phyloP scores from a whole-genome alignment of 176 grass and related monocot species.

The Bolboschoenus planiculmis region DNA sequence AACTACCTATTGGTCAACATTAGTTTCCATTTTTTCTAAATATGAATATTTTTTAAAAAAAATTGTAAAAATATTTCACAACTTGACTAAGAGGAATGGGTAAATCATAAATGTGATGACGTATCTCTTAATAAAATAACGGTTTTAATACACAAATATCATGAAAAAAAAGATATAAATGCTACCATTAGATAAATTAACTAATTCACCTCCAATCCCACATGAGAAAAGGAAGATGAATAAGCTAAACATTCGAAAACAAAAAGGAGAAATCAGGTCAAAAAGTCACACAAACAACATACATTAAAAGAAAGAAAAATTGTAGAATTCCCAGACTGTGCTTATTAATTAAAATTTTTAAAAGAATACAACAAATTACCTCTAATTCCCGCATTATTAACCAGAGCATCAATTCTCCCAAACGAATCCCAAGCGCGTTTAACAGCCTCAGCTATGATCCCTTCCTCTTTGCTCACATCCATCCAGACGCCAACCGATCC shows the following conservation, averaged over 20 bases:
- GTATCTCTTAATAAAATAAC: neutral
- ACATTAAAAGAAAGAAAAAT: neutral
- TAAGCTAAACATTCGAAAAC: neutral
- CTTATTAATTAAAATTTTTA: too few relatives aligned
- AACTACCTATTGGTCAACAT: neutral
- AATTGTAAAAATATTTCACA: neutral
- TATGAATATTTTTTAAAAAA: neutral
- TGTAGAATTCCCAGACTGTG: neutral
- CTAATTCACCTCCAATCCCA: neutral
- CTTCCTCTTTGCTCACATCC: slow-evolving; percentile 29
- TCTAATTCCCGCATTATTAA: slow-evolving; percentile 43
- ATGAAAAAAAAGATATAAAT: neutral
- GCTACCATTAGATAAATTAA: neutral
- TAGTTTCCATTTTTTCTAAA: neutral
- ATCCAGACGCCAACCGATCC: slow-evolving; percentile 25
- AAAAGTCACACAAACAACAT: neutral
- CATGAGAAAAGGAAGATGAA: neutral
- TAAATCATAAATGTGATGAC: neutral
- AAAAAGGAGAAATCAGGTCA: neutral
- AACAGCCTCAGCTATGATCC: slow-evolving; percentile 28
- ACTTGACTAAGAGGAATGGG: neutral
- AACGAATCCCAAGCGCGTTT: neutral
- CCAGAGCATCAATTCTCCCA: neutral
- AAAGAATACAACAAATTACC: too few relatives aligned
- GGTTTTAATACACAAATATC: neutral